Evolutionary conservation across 768 basidiomycete species (phyloP).

Genomic region (Amanita molliuscula): DNA sequence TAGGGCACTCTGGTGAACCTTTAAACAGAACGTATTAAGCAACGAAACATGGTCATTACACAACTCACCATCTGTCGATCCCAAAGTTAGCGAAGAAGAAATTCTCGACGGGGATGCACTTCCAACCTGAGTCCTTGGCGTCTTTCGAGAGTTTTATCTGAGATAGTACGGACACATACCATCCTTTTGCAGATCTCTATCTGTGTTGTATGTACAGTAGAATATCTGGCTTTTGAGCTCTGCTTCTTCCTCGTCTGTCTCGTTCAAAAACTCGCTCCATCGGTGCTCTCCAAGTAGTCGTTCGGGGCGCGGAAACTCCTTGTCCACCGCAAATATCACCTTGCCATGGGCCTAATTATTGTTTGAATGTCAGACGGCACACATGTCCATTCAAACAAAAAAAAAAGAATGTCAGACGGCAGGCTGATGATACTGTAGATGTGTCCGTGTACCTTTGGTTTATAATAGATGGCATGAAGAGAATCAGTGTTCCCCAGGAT

Average conservation of each 20-base stretch:
- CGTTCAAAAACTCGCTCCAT: constrained; percentile 37
- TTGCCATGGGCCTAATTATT: constrained; percentile 30
- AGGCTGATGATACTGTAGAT: too few relatives aligned
- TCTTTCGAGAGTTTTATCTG: neutral
- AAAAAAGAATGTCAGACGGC: neutral
- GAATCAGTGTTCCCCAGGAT: constrained; percentile 23
- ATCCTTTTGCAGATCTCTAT: constrained; percentile 36
- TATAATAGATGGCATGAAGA: constrained; percentile 33
- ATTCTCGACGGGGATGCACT: constrained; percentile 29
- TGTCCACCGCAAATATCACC: too few relatives aligned
- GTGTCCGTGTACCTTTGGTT: constrained; percentile 36
- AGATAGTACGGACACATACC: constrained; percentile 20
- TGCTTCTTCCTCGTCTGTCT: constrained; percentile 26
- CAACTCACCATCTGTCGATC: constrained; percentile 21
- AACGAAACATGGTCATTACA: neutral
- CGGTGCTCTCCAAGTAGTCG: constrained; percentile 39
- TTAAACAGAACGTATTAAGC: neutral
- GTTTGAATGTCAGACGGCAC: too few relatives aligned
- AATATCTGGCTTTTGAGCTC: constrained; percentile 29
- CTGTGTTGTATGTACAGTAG: constrained; percentile 28
- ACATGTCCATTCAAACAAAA: too few relatives aligned
- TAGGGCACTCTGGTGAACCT: constrained; percentile 2
- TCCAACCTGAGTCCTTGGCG: constrained; percentile 31
- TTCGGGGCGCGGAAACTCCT: constrained; percentile 21
- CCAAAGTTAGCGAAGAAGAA: constrained; percentile 32